Base-by-base conservation (phyloP, 2,329 filamentous ascomycete species). In the Ceratocystis smalleyi region DNA sequence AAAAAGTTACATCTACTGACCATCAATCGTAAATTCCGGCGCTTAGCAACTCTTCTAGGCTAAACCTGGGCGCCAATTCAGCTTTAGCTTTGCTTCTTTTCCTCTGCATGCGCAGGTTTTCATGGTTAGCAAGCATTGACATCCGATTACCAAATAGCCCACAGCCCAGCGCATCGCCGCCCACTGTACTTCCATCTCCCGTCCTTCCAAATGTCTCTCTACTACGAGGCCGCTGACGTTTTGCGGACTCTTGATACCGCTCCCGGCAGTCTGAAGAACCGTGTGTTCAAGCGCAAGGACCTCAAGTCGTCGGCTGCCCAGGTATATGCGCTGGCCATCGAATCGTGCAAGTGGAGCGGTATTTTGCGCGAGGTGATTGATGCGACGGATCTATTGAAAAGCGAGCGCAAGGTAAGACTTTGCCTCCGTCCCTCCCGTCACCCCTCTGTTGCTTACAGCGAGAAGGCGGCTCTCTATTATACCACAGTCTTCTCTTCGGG, bases 341-440 rank as follows among this genome's bases (percentile, higher is more conserved):
- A 97, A 74, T 85, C 89, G 1, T 85, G 87, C 69, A 97, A 96
- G 83, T 96, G 92, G 89, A 94, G 91, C 70, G 73, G 78, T 2
- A 79, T 96, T 2, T 76, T 99, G 59, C 90, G 90, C 70, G 91
- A 96, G 71, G 86, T 96, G n/a, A 83, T 99, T 71, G 90, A 96
- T 69, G 83, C 81, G 68, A 82, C 90, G 0, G 86, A 84, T 2
- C 76, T 97, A 43, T 76, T 97, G 43, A 80, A 81, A n/a, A 76
- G 85, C 8, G 94, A 99, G 77, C 86, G 83, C 68, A 96, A 95
- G 83, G 91, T 94, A 73, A 69, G 75, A 63, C 2, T 10, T n/a
- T 32, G 43, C 47, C 63, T 45, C 19, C 19, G 30, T 27, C 19
- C 2, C 60, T 63, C 10, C 19, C 40, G 30, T 15, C 45, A 22